Evolutionary conservation across 1,284 basidiomycete genomes (phyloP).

Genomic region (Cutaneotrichosporon arboriforme): DNA sequence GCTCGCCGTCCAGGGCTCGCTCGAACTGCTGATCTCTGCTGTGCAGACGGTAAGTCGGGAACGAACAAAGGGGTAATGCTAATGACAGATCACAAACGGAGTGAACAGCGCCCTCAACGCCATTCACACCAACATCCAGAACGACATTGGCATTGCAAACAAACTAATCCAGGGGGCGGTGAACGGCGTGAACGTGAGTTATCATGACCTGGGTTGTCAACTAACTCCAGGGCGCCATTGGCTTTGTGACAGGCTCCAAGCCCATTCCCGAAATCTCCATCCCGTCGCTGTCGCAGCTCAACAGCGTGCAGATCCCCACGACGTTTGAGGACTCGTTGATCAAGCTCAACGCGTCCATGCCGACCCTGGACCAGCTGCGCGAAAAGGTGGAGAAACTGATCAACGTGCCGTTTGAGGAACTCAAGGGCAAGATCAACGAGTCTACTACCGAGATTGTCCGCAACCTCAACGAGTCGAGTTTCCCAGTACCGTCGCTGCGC

Average conservation of each 20-base stretch:
- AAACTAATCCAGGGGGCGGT: constrained; percentile 62
- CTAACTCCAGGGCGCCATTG: constrained; percentile 54
- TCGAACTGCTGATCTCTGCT: constrained; percentile 72
- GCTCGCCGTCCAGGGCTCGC: constrained; percentile 72
- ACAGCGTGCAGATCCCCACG: constrained; percentile 76
- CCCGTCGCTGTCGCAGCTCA: constrained; percentile 64
- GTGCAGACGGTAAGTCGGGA: constrained; percentile 59
- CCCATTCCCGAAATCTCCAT: constrained; percentile 63
- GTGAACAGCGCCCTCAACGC: constrained; percentile 59
- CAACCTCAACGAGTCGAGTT: constrained; percentile 60
- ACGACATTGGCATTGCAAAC: constrained; percentile 64
- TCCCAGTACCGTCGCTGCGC: constrained; percentile 60
- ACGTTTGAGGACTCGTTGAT: constrained; percentile 67
- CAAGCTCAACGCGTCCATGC: constrained; percentile 72
- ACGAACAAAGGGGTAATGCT: background rate
- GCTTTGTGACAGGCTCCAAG: constrained; percentile 58
- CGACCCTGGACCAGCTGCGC: constrained; percentile 70
- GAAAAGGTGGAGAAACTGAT: constrained; percentile 65
- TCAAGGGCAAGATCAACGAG: constrained; percentile 80
- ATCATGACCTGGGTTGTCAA: background rate
- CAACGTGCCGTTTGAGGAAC: constrained; percentile 73
- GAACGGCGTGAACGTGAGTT: constrained; percentile 57
- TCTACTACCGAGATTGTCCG: constrained; percentile 62
- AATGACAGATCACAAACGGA: constrained; percentile 61
- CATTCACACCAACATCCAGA: constrained; percentile 64